A percentile compares a stretch with the other conserved stretches of the same genome.
Conservation (phyloP, 2,329 filamentous ascomycete genomes). For the Clonostachys byssicola region DNA sequence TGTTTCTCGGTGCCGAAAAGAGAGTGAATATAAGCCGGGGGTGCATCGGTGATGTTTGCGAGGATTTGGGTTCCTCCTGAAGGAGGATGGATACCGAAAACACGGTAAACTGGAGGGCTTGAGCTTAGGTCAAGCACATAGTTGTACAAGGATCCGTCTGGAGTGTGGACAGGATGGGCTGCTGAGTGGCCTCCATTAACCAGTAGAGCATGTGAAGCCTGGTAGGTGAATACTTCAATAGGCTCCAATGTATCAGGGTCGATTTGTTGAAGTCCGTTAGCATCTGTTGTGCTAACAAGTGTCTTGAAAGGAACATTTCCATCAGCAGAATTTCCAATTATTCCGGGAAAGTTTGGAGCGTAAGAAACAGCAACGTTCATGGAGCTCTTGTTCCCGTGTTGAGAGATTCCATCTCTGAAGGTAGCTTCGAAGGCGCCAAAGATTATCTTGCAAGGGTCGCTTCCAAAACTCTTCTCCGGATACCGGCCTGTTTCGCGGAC, state of each 20-base stretch:
- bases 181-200: conserved; percentile 58
- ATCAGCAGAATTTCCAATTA: conserved; percentile 18
- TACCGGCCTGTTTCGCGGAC: conserved; percentile 48
- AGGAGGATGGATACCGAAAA: conserved; percentile 61
- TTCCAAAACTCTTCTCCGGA: conserved; percentile 64
- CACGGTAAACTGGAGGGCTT: conserved; percentile 51
- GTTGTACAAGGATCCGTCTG: conserved; percentile 74
- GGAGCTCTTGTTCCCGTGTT: conserved; percentile 60
- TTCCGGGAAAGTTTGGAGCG: neutral
- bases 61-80: conserved; percentile 67
- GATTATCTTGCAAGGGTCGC: conserved; percentile 56
- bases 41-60: conserved; percentile 54
- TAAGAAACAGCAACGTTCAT: conserved; percentile 54
- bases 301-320: conserved; percentile 30
- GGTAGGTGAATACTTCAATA: conserved; percentile 57
- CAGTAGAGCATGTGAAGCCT: conserved; percentile 60
- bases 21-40: conserved; percentile 75
- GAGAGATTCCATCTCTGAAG: conserved; percentile 30
- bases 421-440: conserved; percentile 51
- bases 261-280: conserved; percentile 53
- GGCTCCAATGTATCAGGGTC: conserved; percentile 71
- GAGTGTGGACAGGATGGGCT: conserved; percentile 67
- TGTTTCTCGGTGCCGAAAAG: conserved; percentile 69
- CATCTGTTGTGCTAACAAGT: conserved; percentile 55
- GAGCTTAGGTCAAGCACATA: conserved; percentile 68